Conservation (phyloP, 1,284 basidiomycete species). For the Phellopilus nigrolimitatus region DNA sequence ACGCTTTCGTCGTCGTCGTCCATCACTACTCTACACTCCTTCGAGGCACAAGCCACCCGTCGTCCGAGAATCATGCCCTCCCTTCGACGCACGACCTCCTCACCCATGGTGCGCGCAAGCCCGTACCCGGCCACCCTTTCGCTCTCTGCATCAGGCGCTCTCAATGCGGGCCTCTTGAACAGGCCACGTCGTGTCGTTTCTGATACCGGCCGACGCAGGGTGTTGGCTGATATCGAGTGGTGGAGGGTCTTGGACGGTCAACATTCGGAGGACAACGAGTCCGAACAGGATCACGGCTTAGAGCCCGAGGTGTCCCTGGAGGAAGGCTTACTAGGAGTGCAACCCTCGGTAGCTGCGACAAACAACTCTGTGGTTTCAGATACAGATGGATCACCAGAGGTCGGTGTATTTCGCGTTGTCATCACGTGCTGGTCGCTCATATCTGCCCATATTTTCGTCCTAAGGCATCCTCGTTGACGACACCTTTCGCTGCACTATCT, state of each 20-base stretch:
- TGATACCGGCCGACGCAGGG: slow-evolving; percentile 49
- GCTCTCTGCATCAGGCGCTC: slow-evolving; percentile 15
- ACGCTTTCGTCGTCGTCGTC: slow-evolving; percentile 3
- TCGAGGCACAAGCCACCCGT: not conserved
- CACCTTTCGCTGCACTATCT: slow-evolving; percentile 14
- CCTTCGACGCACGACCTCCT: slow-evolving; percentile 20
- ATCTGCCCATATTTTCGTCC: slow-evolving; percentile 2
- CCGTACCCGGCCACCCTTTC: slow-evolving; percentile 21
- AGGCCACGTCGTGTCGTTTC: slow-evolving; percentile 33
- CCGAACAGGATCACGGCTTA: no score
- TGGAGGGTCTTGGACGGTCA: slow-evolving; percentile 73
- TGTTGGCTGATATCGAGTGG: slow-evolving; percentile 80
- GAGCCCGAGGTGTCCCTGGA: no score
- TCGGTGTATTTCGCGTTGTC: slow-evolving; percentile 10
- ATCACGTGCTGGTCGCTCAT: slow-evolving; percentile 1
- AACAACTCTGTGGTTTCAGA: not conserved
- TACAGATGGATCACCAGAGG: slow-evolving; percentile 14
- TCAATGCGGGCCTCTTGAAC: slow-evolving; percentile 9
- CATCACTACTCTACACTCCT: not conserved
- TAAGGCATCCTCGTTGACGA: slow-evolving; percentile 29
- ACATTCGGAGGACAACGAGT: slow-evolving; percentile 39
- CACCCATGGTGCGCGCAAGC: slow-evolving; percentile 17
- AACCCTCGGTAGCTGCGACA: no score
- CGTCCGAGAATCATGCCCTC: slow-evolving; percentile 16
- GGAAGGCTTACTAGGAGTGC: no score